phyloP scores from a whole-genome alignment of 2,329 filamentous ascomycete genomes.

The Pyricularia grisea region DNA sequence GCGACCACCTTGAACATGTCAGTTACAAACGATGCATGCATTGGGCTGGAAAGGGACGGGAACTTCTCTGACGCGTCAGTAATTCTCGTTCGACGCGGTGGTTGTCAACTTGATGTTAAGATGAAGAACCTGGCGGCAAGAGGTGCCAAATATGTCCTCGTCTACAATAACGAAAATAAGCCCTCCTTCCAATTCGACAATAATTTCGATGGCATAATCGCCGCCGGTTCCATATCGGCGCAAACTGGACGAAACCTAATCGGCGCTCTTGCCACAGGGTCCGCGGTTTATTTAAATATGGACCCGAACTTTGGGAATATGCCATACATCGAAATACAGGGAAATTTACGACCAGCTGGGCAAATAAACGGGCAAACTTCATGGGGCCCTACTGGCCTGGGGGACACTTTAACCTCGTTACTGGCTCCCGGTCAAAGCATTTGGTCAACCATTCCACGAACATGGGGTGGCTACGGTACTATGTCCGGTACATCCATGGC shows the following conservation, averaged over 20 bases:
- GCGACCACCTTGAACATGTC: neutral
- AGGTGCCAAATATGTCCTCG: neutral
- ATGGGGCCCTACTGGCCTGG: neutral
- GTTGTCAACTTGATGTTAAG: neutral
- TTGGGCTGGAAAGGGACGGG: neutral
- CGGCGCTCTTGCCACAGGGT: neutral
- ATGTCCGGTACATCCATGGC: neutral
- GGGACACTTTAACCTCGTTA: neutral
- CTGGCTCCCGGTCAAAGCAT: neutral
- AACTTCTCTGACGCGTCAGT: neutral
- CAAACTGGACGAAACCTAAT: neutral
- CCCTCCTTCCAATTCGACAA: neutral
- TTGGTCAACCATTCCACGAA: neutral
- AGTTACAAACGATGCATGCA: neutral
- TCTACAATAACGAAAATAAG: neutral
- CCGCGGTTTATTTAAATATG: neutral
- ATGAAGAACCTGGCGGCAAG: neutral
- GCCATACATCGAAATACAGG: neutral
- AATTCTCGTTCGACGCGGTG: neutral
- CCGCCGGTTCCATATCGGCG: neutral
- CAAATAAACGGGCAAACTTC: neutral
- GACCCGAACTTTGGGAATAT: neutral
- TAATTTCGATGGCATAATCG: neutral
- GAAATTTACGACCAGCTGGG: neutral
- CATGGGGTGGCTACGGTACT: neutral